These are phyloP conservation scores for Marsdenia floribunda DNA, from an alignment of 257 asterid genomes.

Conservation along the genomic window DNA sequence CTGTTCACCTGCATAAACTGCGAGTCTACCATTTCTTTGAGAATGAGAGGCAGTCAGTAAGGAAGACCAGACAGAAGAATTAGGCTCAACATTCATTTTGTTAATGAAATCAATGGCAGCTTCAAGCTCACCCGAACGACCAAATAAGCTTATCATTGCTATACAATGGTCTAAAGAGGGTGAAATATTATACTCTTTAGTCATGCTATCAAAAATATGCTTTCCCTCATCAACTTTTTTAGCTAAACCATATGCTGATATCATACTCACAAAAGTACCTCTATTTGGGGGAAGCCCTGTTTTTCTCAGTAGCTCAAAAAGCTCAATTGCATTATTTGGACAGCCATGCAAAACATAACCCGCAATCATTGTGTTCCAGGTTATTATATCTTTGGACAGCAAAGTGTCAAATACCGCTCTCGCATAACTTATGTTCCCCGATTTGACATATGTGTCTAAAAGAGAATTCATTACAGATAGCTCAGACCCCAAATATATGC, in stretches of 20 bases:
- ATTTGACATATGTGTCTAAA: constrained; percentile 59
- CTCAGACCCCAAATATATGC: constrained; percentile 44
- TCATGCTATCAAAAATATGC: constrained; percentile 38
- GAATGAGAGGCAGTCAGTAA: constrained; percentile 56
- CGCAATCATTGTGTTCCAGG: constrained; percentile 73
- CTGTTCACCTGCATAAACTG: constrained; percentile 58
- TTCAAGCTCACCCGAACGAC: constrained; percentile 70
- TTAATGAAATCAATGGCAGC: constrained; percentile 53
- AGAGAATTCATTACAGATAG: constrained; percentile 61
- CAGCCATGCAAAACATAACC: constrained; percentile 61
- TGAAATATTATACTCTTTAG: constrained; percentile 36
- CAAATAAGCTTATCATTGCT: constrained; percentile 63
- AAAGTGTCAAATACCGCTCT: constrained; percentile 45
- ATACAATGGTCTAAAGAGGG: constrained; percentile 61
- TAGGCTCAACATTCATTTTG: constrained; percentile 41
- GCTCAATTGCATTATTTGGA: constrained; percentile 41
- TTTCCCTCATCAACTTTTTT: constrained; percentile 56
- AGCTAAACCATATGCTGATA: constrained; percentile 65
- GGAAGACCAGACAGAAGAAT: constrained; percentile 56
- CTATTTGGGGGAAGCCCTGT: constrained; percentile 47
- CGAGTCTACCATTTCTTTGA: constrained; percentile 52
- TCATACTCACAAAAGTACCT: constrained; percentile 59
- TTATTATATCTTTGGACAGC: constrained; percentile 54
- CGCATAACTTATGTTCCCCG: constrained; percentile 54
- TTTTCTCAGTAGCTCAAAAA: constrained; percentile 52